Evolutionary conservation across 148 eudicot species (phyloP), one percentile per base, ranked within the genome.

Genomic region (Fallopia convolvulus): DNA sequence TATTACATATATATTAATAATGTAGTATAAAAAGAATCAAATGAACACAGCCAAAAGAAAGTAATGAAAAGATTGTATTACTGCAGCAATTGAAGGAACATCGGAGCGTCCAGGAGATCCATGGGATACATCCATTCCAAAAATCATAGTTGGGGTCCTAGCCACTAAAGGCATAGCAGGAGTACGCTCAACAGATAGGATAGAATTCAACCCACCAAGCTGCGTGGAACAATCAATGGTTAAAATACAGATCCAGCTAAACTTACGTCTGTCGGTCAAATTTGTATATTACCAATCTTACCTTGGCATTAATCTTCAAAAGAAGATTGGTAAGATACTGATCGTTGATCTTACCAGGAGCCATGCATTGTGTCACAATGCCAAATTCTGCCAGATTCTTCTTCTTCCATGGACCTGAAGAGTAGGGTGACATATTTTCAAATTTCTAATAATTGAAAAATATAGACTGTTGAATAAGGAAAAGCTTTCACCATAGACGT

Each of bases 231-330:
- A 33, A 49, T 2, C 18, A 26, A 48, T 36, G 6, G 33, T 17
- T 36, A 48, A 55, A 13, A 58, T 58, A 58, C 21, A 53, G 21
- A 53, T 53, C 65, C 15, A 0, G 70, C 6, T 10, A 61, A 61
- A 11, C 17, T 11, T 17, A 61, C 26, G 70, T 61, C 4, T 61
- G 36, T 14, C 50, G 48, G 44, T 41, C 68, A 70, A 56, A 77
- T 23, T 10, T 58, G 36, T 21, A 18, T 72, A 12, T 72, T 4
- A 44, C 11, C 14, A 68, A 26, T 68, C 76, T 77, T 72, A 92
- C 98, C 93, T 94, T 94, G 14, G 98, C 98, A 81, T 94, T 94
- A 3, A 94, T 92, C 88, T 94, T 94, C 17, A 94, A 86, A 11
- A 94, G 84, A 40, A 88, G 82, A 83, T 94, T 94, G 0, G 98